Conservation (phyloP, 1,139 yeast genomes). For the Magnusiomyces tetraspermus region DNA sequence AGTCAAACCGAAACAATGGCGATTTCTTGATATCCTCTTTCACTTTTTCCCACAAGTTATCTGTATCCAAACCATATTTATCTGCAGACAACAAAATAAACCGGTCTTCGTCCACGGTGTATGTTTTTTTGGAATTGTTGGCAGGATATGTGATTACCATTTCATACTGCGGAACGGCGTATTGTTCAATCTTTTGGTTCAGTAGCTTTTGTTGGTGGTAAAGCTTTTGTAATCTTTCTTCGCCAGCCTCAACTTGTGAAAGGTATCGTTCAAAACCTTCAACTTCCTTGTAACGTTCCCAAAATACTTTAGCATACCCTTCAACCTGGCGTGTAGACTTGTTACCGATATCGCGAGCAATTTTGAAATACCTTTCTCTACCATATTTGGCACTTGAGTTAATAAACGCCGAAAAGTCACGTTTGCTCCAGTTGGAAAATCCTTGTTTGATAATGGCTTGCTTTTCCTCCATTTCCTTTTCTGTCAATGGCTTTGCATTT, state of each 20-base stretch:
- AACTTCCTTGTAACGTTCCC: slow-evolving; percentile 63
- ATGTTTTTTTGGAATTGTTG: slow-evolving; percentile 78
- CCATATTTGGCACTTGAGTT: slow-evolving; percentile 81
- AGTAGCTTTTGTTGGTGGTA: slow-evolving; percentile 58
- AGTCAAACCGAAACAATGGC: slow-evolving; percentile 75
- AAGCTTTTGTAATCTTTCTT: slow-evolving; percentile 62
- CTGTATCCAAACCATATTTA: slow-evolving; percentile 71
- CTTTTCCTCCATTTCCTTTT: slow-evolving; percentile 62
- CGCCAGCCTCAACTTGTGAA: slow-evolving; percentile 77
- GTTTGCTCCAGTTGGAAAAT: slow-evolving; percentile 74
- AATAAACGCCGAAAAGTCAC: slow-evolving; percentile 81
- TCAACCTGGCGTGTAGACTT: slow-evolving; percentile 65
- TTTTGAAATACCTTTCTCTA: slow-evolving; percentile 50
- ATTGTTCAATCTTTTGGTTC: slow-evolving; percentile 51
- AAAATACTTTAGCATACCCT: slow-evolving; percentile 61
- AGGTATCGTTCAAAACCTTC: slow-evolving; percentile 84
- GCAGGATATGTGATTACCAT: slow-evolving; percentile 72
- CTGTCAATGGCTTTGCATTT: slow-evolving; percentile 56
- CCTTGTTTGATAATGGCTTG: slow-evolving; percentile 52
- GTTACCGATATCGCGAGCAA: slow-evolving; percentile 53
- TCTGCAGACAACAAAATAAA: slow-evolving; percentile 64
- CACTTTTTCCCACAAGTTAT: slow-evolving; percentile 64
- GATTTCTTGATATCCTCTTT: slow-evolving; percentile 67
- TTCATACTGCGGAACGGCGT: slow-evolving; percentile 66
- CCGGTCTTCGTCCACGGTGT: slow-evolving; percentile 79